These are phyloP conservation scores for Suillus bovinus DNA, from an alignment of 768 basidiomycete genomes.

Conservation along the genomic window DNA sequence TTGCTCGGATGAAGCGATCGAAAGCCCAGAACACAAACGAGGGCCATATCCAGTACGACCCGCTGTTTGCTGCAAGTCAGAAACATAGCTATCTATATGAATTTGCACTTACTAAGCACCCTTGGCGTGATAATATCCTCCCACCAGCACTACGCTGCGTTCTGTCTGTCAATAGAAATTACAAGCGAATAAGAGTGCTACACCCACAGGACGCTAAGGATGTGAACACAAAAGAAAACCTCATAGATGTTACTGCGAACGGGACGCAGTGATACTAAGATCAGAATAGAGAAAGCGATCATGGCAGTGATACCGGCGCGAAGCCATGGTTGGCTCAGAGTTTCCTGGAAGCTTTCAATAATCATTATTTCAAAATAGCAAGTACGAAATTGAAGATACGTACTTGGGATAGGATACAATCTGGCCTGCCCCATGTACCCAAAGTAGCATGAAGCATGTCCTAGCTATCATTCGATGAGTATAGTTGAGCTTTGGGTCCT, in stretches of 20 bases:
- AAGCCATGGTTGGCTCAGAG: conserved; percentile 21
- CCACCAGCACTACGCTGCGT: conserved; percentile 35
- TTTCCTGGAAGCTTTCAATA: not conserved
- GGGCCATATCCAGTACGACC: conserved; percentile 32
- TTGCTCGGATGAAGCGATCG: conserved; percentile 50
- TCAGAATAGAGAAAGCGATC: conserved; percentile 42
- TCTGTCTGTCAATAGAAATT: conserved; percentile 10
- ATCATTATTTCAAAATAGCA: not conserved
- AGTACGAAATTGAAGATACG: not conserved
- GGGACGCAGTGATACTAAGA: conserved; percentile 48
- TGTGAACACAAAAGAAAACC: conserved; percentile 51
- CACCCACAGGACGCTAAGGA: conserved; percentile 42
- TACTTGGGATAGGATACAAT: conserved; percentile 12
- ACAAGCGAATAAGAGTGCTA: accelerated
- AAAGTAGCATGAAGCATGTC: conserved; percentile 44
- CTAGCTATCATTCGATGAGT: conserved; percentile 53
- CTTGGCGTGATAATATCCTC: conserved; percentile 42
- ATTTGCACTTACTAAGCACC: conserved; percentile 16
- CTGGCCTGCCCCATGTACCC: conserved; percentile 44
- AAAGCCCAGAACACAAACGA: conserved; percentile 36
- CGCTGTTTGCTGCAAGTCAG: conserved; percentile 13
- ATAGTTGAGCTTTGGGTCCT: conserved; percentile 35
- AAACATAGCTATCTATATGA: not conserved
- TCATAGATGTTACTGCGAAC: conserved; percentile 51
- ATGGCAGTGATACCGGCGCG: conserved; percentile 38